Base-by-base conservation (phyloP, 331 rosid species). In the Acacia pycnantha region DNA sequence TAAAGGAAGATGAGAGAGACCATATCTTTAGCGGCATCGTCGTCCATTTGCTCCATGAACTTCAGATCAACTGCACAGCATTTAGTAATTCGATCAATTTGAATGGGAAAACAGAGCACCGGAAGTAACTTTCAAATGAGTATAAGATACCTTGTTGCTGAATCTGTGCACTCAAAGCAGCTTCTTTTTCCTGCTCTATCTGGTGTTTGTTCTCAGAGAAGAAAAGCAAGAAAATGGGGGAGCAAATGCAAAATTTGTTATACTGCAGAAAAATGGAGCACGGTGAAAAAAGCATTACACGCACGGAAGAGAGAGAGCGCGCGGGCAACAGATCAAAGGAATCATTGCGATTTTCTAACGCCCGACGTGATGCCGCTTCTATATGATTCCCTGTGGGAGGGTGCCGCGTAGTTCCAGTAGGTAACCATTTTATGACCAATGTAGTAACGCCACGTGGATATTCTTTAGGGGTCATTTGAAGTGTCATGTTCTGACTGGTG, bases 31-130 rank as follows among this genome's bases (percentile, higher is more conserved):
- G 54, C 88, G 46, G 56, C 58, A 54, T 50, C 85, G 58, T 78
- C 73, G 29, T 48, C 67, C 58, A 79, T 72, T 79, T 70, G 76
- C 77, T 82, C 88, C 90, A 82, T 82, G 22, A 70, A 77, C 83
- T 72, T 47, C 77, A 61, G 8, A 84, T 47, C 18, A 43, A 35
- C 41, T 18, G 33, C 37, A 51, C 12, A 50, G 31, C 35, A 16
- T 77, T 62, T 51, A 69, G 51, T 27, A 41, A 41, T 68, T 50
- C 10, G 51, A 47, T 47, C 16, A 44, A 77, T 56, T 65, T 66
- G 43, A 46, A 75, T 26, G 37, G 19, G 7, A 47, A 67, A 70
- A 69, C 44, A 68, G 29, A 18, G 48, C 35, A 15, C 11, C n/a
- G 13, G 19, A 61, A 26, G 26, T 48, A 14, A 48, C 53, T 48